phyloP scores from a whole-genome alignment of 2,329 filamentous ascomycete genomes.

The Ploettnerulaceae sp. region DNA sequence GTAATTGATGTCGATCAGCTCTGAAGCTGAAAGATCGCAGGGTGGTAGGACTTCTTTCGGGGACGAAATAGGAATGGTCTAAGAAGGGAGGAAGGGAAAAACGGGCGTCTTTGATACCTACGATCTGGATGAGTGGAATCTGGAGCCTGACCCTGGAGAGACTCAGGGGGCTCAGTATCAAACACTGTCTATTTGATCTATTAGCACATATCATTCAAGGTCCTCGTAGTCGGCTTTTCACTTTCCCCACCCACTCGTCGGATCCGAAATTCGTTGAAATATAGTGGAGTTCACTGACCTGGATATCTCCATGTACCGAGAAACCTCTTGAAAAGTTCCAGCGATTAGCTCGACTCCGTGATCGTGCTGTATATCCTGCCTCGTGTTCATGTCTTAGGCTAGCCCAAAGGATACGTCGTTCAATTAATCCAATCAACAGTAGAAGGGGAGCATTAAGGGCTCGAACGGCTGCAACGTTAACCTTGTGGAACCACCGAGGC shows the following conservation, averaged over 20 bases:
- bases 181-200: too few relatives aligned
- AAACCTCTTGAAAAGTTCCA: conserved; percentile 31
- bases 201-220: too few relatives aligned
- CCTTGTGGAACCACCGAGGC: conserved; percentile 86
- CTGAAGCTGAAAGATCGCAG: too few relatives aligned
- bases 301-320: conserved; percentile 31
- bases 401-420: conserved; percentile 64
- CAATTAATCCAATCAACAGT: conserved; percentile 63
- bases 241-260: too few relatives aligned
- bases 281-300: too few relatives aligned
- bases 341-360: conserved; percentile 17
- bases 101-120: too few relatives aligned
- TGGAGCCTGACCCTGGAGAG: conserved; percentile 25
- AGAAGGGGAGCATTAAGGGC: conserved; percentile 71
- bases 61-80: too few relatives aligned
- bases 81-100: too few relatives aligned
- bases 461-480: conserved; percentile 73
- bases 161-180: conserved; percentile 28
- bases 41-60: too few relatives aligned
- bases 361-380: conserved; percentile 23
- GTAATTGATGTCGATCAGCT: too few relatives aligned
- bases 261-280: too few relatives aligned
- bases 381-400: conserved; percentile 19
- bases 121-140: conserved; percentile 18
- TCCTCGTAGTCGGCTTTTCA: too few relatives aligned